phyloP scores from a whole-genome alignment of 768 basidiomycete genomes.

The Agaricus subrufescens region DNA sequence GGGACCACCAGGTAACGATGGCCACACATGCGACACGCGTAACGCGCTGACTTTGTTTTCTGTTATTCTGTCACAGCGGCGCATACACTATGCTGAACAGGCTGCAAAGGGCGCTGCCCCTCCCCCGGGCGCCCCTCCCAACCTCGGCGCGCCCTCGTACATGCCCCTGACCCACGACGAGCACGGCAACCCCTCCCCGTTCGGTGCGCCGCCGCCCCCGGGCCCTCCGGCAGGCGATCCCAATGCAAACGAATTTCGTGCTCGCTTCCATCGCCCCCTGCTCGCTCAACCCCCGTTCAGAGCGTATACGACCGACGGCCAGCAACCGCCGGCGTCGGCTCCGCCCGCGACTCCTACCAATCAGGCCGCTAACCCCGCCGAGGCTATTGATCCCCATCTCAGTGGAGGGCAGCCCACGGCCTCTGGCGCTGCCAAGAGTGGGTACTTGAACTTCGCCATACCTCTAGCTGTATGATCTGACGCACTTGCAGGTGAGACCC shows the following conservation, averaged over 20 bases:
- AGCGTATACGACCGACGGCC: slow-evolving; percentile 9
- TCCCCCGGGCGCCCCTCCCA: slow-evolving; percentile 20
- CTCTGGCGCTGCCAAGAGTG: slow-evolving; percentile 10
- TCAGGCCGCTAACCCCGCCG: slow-evolving; percentile 12
- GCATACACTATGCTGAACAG: slow-evolving; percentile 37
- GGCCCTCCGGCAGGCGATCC: slow-evolving; percentile 6
- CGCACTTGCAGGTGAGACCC: background rate
- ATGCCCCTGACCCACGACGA: slow-evolving; percentile 22
- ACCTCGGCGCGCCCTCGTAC: slow-evolving; percentile 22
- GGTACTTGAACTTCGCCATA: background rate
- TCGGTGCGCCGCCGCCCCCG: slow-evolving; percentile 9
- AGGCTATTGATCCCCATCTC: slow-evolving; percentile 13
- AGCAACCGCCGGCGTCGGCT: slow-evolving; percentile 11
- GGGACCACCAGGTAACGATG: slow-evolving; percentile 68
- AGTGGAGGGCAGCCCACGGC: slow-evolving; percentile 11
- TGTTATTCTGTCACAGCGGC: slow-evolving; percentile 25
- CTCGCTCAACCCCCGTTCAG: slow-evolving; percentile 12
- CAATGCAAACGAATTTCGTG: slow-evolving; percentile 8
- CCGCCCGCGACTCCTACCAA: slow-evolving; percentile 3
- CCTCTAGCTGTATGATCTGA: background rate
- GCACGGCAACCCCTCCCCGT: slow-evolving; percentile 12
- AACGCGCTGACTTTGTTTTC: slow-evolving; percentile 3
- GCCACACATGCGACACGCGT: slow-evolving; percentile 4
- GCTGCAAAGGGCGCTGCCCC: slow-evolving; percentile 25
- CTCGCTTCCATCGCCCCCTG: slow-evolving; percentile 10